Conservation (phyloP, 176 grass and related monocot genomes). For the Hyparrhenia diplandra region DNA sequence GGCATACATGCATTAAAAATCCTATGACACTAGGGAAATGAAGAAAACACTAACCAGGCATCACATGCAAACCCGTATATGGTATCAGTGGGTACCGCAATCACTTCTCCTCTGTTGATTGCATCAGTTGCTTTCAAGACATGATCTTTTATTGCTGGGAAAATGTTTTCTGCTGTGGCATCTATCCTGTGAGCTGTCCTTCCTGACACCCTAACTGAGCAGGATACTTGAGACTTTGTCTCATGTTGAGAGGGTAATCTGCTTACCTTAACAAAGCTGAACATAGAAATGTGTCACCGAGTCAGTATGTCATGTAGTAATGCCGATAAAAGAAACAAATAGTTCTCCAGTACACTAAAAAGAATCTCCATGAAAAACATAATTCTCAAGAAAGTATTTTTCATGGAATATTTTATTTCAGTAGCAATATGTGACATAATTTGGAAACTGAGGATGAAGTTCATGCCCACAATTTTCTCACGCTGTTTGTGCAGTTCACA, state of each 20-base stretch:
- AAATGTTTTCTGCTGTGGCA: conserved; percentile 23
- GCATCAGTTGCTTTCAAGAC: conserved; percentile 62
- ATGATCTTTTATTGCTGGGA: conserved; percentile 62
- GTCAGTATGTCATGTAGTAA: neutral
- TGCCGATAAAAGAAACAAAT: neutral
- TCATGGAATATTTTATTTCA: neutral
- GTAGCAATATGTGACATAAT: neutral
- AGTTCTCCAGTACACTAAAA: neutral
- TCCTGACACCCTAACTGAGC: conserved; percentile 38
- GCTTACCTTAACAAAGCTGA: conserved; percentile 38
- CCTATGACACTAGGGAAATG: neutral
- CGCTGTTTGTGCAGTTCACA: neutral
- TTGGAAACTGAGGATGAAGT: neutral
- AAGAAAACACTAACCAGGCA: conserved; percentile 69
- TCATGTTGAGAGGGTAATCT: conserved; percentile 22
- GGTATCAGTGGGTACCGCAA: conserved; percentile 90
- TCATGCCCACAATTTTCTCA: neutral
- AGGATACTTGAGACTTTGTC: conserved; percentile 20
- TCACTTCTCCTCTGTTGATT: conserved; percentile 68
- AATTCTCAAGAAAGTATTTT: neutral
- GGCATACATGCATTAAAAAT: neutral
- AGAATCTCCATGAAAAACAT: neutral
- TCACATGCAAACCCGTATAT: conserved; percentile 91
- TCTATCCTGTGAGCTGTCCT: neutral
- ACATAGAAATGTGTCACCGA: neutral